Base-by-base conservation (phyloP, 129 eudicot species). In the Helianthus annuus region DNA sequence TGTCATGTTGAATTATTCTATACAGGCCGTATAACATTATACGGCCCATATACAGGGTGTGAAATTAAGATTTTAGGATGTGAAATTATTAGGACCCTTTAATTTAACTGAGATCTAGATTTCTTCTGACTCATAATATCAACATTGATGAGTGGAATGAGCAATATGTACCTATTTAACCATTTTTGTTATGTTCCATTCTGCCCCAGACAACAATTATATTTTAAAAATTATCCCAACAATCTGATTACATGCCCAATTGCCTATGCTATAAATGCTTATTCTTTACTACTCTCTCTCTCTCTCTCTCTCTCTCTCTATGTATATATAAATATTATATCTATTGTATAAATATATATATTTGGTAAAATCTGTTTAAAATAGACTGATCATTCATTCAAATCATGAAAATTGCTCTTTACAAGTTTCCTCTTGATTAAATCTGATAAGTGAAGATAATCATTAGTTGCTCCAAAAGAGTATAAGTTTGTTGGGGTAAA, bases 401-500 rank as follows among this genome's bases (percentile, higher is more conserved):
- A 68, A 68, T 68, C 55, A 68, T 68, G 49, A 59, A 39, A 49
- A 34, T 61, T 60, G 14, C 57, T 5, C 66, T 61, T 69, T 61
- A 60, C 81, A 70, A 52, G 76, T 69, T 69, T 70, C 71, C 48
- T 51, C 60, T 63, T 63, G 58, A 52, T 40, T 54, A 62, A 27
- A 60, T 44, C n/a, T 78, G 51, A 78, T 63, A 56, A 51, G 5
- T 5, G 16, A 77, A 51, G 48, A 51, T 70, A 63, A 63, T 70
- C 66, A 71, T 64, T 71, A 29, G 45, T 71, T 57, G 59, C 52
- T 70, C 44, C n/a, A 48, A 76, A 75, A 67, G 66, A 59, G 71
- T 29, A 60, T 70, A 70, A 48, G 65, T 64, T 42, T 63, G 82
- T 71, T 76, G 58, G 68, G n/a, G 34, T 64, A 55, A 71, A 78